A percentile compares a stretch with the other conserved stretches of the same genome.
Conservation (phyloP, 2,329 filamentous ascomycete species). For the Madurella mycetomatis region DNA sequence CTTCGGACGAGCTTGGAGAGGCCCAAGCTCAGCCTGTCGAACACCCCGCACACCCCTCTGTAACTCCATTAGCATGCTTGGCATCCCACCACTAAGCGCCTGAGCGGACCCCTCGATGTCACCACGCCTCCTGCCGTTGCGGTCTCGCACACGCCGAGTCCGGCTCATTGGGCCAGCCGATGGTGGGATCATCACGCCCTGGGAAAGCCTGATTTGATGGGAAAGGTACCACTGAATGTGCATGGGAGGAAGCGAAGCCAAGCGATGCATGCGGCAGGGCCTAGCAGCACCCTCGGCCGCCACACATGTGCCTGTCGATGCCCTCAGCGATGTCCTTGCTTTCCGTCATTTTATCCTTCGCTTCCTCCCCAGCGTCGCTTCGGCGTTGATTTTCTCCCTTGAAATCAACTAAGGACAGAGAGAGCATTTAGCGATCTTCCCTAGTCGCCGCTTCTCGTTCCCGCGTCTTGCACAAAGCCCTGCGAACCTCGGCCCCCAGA, state of each 20-base stretch:
- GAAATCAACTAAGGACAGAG: no score
- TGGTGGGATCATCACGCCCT: conserved; percentile 10
- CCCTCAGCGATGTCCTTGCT: not conserved
- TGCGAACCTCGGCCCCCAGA: not conserved
- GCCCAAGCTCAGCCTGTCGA: no score
- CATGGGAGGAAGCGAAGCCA: conserved; percentile 11
- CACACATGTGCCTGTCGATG: not conserved
- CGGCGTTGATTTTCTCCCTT: not conserved
- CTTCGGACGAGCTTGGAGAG: not conserved
- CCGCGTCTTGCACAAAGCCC: not conserved
- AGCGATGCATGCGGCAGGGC: conserved; percentile 11
- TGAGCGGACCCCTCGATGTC: conserved; percentile 2
- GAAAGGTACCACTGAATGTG: conserved; percentile 2
- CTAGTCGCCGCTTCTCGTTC: not conserved
- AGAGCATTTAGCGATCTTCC: no score
- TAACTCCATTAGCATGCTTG: no score
- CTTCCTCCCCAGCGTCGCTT: not conserved
- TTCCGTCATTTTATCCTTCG: not conserved
- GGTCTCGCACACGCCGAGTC: not conserved
- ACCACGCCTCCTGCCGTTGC: not conserved
- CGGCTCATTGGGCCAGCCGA: conserved; percentile 9
- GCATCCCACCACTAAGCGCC: conserved; percentile 26
- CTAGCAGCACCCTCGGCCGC: no score
- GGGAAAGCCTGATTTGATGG: conserved; percentile 17
- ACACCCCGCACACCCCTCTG: not conserved